Conservation (phyloP, 352 stramenopile genomes). For the Phytopythium cucurbitacearum region DNA sequence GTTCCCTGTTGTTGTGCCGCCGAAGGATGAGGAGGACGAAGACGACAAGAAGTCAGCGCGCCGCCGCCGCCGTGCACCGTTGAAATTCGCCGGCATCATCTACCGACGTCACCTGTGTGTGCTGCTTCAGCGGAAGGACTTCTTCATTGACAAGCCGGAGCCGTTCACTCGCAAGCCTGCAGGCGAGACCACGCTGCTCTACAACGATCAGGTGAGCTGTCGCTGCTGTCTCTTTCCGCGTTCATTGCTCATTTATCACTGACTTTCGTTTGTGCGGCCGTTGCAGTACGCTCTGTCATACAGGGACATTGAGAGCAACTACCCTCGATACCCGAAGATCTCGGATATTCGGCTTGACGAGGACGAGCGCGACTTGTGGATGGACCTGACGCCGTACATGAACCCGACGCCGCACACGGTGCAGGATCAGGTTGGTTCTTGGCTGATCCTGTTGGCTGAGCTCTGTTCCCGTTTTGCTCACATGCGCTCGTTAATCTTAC, state of each 20-base stretch:
- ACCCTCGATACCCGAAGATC: slow-evolving; percentile 77
- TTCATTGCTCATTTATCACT: neutral
- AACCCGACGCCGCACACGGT: slow-evolving; percentile 96
- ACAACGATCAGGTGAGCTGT: slow-evolving; percentile 65
- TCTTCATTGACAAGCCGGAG: slow-evolving; percentile 71
- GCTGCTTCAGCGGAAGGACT: slow-evolving; percentile 82
- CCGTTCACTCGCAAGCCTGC: slow-evolving; percentile 77
- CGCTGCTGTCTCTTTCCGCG: neutral
- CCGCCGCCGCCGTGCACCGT: neutral
- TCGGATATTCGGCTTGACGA: slow-evolving; percentile 90
- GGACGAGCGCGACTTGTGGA: slow-evolving; percentile 82
- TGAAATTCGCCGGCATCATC: slow-evolving; percentile 67
- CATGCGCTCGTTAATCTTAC: neutral
- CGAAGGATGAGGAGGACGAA: slow-evolving; percentile 28
- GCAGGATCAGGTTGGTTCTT: slow-evolving; percentile 66
- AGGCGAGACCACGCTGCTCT: slow-evolving; percentile 73
- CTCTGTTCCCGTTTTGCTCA: slow-evolving; percentile 1
- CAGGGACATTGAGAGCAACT: slow-evolving; percentile 81
- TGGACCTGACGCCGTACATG: slow-evolving; percentile 97
- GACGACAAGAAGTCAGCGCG: neutral
- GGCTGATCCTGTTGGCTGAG: neutral
- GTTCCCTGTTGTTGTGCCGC: slow-evolving; percentile 70
- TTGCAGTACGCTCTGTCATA: slow-evolving; percentile 71
- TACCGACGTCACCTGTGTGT: slow-evolving; percentile 74
- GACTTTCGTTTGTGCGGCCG: neutral